A percentile compares a stretch with the other conserved stretches of the same genome.
Conservation (phyloP, 2,329 filamentous ascomycete genomes). For the Gliomastix tumulicola region DNA sequence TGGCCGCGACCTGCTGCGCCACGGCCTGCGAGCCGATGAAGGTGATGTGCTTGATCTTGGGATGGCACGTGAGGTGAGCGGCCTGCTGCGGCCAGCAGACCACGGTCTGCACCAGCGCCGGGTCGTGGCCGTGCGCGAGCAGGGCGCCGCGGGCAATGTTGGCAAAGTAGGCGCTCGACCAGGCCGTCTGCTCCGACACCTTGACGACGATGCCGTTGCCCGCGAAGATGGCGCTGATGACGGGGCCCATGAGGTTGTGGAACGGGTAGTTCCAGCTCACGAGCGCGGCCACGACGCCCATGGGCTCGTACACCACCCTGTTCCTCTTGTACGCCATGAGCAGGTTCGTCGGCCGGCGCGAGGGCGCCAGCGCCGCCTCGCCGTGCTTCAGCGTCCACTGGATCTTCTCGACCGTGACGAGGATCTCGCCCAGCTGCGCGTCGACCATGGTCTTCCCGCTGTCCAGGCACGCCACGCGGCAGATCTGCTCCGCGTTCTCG, state of each 20-base stretch:
- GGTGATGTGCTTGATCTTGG: constrained; percentile 78
- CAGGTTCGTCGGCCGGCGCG: constrained; percentile 75
- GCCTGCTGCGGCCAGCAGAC: constrained; percentile 85
- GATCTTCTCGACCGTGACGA: constrained; percentile 90
- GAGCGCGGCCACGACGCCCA: constrained; percentile 86
- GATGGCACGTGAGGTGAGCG: constrained; percentile 75
- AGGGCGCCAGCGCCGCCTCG: constrained; percentile 68
- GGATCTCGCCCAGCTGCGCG: constrained; percentile 86
- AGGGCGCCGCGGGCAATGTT: constrained; percentile 74
- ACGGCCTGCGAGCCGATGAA: constrained; percentile 85
- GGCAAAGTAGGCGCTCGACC: constrained; percentile 80
- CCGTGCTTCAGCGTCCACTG: constrained; percentile 92
- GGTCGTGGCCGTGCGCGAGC: constrained; percentile 72
- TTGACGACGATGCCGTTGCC: constrained; percentile 93
- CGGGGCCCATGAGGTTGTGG: constrained; percentile 87
- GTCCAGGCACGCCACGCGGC: constrained; percentile 78
- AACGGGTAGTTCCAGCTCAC: constrained; percentile 98
- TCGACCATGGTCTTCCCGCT: constrained; percentile 96
- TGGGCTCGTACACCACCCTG: constrained; percentile 80
- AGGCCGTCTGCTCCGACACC: constrained; percentile 90
- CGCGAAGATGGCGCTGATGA: constrained; percentile 85
- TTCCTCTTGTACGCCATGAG: constrained; percentile 96
- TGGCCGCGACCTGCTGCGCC: constrained; percentile 80
- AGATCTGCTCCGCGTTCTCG: constrained; percentile 83
- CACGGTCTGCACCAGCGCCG: constrained; percentile 75